Conservation (phyloP, 768 basidiomycete species). For the Suillus subaureus region DNA sequence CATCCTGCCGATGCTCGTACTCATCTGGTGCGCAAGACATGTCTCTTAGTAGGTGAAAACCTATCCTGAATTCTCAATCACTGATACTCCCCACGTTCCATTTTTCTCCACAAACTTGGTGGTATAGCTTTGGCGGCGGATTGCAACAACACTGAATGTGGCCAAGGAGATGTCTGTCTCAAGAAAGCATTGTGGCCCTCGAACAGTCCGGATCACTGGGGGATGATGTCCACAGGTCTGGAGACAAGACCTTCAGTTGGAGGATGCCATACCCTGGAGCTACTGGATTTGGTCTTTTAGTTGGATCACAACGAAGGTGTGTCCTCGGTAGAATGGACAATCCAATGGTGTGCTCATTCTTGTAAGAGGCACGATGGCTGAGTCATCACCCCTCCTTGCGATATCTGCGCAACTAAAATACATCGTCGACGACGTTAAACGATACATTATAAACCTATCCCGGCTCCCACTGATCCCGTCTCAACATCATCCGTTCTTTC, state of each 20-base stretch:
- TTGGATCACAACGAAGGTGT: slow-evolving; percentile 63
- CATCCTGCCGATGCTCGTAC: too few species aligned
- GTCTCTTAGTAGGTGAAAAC: too few species aligned
- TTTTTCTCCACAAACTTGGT: too few species aligned
- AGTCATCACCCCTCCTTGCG: slow-evolving; percentile 38
- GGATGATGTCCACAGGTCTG: background rate
- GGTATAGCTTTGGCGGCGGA: too few species aligned
- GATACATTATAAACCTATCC: background rate
- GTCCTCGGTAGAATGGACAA: slow-evolving; percentile 15
- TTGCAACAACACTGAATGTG: too few species aligned
- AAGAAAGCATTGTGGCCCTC: too few species aligned
- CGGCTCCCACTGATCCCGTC: background rate
- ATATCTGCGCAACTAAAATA: background rate
- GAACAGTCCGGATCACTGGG: background rate
- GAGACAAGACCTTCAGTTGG: background rate
- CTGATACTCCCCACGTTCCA: too few species aligned
- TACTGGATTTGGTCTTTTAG: background rate
- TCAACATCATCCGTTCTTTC: background rate
- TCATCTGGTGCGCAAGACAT: too few species aligned
- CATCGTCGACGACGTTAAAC: background rate
- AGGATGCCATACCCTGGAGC: background rate
- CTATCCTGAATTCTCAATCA: too few species aligned
- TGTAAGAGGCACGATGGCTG: slow-evolving; percentile 85
- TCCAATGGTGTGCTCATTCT: background rate
- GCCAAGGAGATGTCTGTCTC: too few species aligned